Evolutionary conservation across 2,329 filamentous ascomycete genomes (phyloP), one percentile per base, ranked within the genome.

Genomic region (Colletotrichum nymphaeae): DNA sequence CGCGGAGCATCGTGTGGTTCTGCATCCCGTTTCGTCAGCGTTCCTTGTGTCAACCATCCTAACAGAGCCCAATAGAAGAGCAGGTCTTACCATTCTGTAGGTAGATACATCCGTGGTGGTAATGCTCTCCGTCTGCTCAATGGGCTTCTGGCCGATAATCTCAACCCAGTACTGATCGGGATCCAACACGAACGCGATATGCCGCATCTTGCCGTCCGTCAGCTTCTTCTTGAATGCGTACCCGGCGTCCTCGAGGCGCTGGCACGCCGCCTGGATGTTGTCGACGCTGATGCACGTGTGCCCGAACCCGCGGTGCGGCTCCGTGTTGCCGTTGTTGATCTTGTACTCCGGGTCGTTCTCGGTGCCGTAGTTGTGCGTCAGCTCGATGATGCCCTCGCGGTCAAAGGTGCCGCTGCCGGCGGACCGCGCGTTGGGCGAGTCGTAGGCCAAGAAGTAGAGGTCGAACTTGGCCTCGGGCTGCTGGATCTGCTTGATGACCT

Each of bases 221-320:
- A 98, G 87, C 85, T 94, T 97, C 91, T 98, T 98, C 88, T 98
- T 95, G 85, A 98, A 99, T 75, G 89, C 90, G 85, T 98, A 98
- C 0, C 95, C 95, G 7, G 93, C 95, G 80, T 96, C 93, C 82
- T 97, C 95, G 74, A 99, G 89, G 70, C 95, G 90, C 86, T 95
- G 87, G 86, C 97, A 98, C 2, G 96, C 95, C 3, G 93, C 94
- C 85, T 97, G 94, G 75, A 98, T 93, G 82, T 94, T 92, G 84
- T 95, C 93, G 63, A 95, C 93, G 63, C 90, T 91, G 81, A 98
- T 92, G 79, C 94, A 96, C 26, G 95, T 91, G 82, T 98, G 96
- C 4, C 95, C 95, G 80, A 97, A 95, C 1, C 93, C 93, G 66
- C 92, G 93, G 82, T 94, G 86, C 3, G 95, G 95, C 76, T 98